Base-by-base conservation (phyloP, 2,329 filamentous ascomycete species). In the Cytospora piceae region DNA sequence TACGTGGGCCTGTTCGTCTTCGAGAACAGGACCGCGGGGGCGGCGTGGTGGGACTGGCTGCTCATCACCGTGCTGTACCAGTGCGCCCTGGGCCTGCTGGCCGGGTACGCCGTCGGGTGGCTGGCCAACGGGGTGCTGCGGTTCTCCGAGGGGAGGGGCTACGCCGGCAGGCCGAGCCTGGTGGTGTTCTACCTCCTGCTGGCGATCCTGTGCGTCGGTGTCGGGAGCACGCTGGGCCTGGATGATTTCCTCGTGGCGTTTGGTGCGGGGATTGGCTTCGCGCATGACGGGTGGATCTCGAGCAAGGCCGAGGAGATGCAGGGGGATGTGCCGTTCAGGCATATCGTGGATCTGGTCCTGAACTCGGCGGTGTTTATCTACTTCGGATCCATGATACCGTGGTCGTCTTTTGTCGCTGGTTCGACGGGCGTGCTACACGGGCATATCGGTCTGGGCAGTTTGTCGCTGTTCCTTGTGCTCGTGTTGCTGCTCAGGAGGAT, bases 1-100 rank as follows among this genome's bases (percentile, higher is more conserved):
- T 64, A 67, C 53, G 53, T 60, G 0, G 62, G 61, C 15, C 46
- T 67, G 15, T 61, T 58, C 57, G 53, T 51, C 53, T 59, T 66
- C 49, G 55, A 59, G 59, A 42, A 55, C 11, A 29, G 55, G 4
- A 63, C 55, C 32, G 49, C 72, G 0, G 76, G 79, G 3, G 83
- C 81, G 65, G 89, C 88, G 0, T 83, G 90, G 65, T 83, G 80
- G 0, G 68, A 86, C 24, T 92, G 89, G 88, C 86, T 91, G 71
- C 85, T 85, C 54, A 87, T 91, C 72, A 91, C 87, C 0, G 87
- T 87, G 84, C 82, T 80, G 0, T 91, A 91, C 73, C 85, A 83
- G 0, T 90, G 91, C 63, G 56, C 90, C 4, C 72, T 91, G 62
- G 89, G 87, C 69, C 75, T 90, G 4, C 76, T 83, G 0, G 91